These are phyloP conservation scores for Suillus luteus DNA, from an alignment of 768 basidiomycete genomes.

Conservation along the genomic window DNA sequence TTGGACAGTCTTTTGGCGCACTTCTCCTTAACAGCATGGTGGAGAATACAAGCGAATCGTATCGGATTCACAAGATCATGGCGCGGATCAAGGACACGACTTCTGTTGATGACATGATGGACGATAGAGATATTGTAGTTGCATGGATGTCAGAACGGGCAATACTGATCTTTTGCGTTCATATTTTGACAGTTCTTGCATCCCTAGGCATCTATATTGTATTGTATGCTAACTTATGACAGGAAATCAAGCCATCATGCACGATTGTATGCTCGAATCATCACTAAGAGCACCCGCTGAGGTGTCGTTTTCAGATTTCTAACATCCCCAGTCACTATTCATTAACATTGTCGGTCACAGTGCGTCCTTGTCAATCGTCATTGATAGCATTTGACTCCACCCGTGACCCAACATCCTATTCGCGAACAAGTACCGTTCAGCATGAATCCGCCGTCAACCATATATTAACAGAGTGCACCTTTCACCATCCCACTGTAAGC, in stretches of 20 bases:
- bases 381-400: no score
- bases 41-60: constrained; percentile 11
- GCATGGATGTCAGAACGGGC: not conserved
- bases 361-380: no score
- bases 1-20: not conserved
- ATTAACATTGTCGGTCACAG: no score
- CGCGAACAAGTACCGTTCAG: not conserved
- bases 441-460: not conserved
- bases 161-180: not conserved
- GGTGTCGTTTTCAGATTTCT: no score
- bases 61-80: not conserved
- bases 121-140: constrained; percentile 4
- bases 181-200: not conserved
- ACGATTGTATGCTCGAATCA: not conserved
- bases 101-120: not conserved
- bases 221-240: no score
- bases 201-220: no score
- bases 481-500: not conserved
- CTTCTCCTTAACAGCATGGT: not conserved
- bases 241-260: no score
- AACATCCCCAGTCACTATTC: no score
- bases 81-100: not conserved
- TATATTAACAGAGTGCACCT: no score
- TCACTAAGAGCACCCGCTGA: not conserved
- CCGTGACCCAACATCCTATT: no score